These are phyloP conservation scores for Paraphaeosphaeria sporulosa DNA, from an alignment of 2,329 filamentous ascomycete genomes.

Conservation along the genomic window DNA sequence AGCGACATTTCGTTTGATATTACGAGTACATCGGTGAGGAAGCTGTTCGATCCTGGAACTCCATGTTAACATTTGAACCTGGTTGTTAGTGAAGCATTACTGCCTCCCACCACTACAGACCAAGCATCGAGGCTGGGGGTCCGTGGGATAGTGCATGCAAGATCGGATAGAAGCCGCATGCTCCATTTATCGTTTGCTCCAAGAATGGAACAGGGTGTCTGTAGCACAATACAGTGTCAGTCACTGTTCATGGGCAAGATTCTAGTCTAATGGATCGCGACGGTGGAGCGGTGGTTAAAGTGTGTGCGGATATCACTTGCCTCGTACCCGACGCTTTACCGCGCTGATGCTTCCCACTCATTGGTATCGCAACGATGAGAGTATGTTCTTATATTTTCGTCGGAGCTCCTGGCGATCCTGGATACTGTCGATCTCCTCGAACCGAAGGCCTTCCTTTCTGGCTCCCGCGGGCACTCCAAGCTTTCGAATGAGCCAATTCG, in stretches of 20 bases:
- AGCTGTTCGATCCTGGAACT: neutral
- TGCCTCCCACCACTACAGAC: slow-evolving; percentile 59
- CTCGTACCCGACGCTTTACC: neutral
- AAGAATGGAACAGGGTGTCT: slow-evolving; percentile 66
- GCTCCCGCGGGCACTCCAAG: slow-evolving; percentile 72
- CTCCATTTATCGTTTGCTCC: slow-evolving; percentile 91
- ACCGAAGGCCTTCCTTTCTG: slow-evolving; percentile 61
- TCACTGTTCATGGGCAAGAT: slow-evolving; percentile 69
- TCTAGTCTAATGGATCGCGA: no score
- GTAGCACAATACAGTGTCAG: slow-evolving; percentile 69
- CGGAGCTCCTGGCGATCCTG: slow-evolving; percentile 62
- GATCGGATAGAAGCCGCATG: slow-evolving; percentile 89
- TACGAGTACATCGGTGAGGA: neutral
- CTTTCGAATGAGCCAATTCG: slow-evolving; percentile 81
- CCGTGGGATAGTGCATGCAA: slow-evolving; percentile 86
- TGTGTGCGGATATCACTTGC: no score
- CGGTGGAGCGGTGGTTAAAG: no score
- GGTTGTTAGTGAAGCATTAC: no score
- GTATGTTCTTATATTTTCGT: slow-evolving; percentile 66
- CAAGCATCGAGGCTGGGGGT: slow-evolving; percentile 60
- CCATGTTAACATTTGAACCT: slow-evolving; percentile 10
- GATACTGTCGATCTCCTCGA: slow-evolving; percentile 90
- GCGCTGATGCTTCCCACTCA: slow-evolving; percentile 69
- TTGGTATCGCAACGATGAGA: slow-evolving; percentile 89
- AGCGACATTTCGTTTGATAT: slow-evolving; percentile 10